Base-by-base conservation (phyloP, 306 rosid genomes). In the Chamaecrista fasciculata region DNA sequence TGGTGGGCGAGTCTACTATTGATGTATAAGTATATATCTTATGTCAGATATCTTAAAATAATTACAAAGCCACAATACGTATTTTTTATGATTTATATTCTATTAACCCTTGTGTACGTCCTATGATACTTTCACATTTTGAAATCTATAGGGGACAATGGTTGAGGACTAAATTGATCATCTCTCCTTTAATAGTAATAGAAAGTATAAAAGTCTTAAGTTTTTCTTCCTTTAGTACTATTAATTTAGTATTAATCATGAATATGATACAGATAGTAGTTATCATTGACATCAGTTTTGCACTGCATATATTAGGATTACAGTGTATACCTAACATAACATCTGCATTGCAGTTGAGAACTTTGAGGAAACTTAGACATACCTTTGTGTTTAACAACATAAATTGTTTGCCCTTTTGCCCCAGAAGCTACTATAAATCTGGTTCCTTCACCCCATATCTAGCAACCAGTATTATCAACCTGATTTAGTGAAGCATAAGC, bases 391-490 rank as follows among this genome's bases (percentile, higher is more conserved):
- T 55, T 46, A 42, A 47, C 39, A 21, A 69, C 3, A 51, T 49
- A 62, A 39, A 76, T 69, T 11, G 40, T 11, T 56, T 15, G 44
- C 49, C 33, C 63, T 73, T 53, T 34, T 69, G 56, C 42, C 11
- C 34, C 66, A 10, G 55, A 62, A 51, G 15, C 50, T 24, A 2
- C 11, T 2, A 3, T 8, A 2, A 78, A 67, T 8, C 40, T 31
- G n/a, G 47, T 33, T 29, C 74, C 82, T 59, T 59, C 33, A 40
- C 47, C 5, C 78, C 82, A 78, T 52, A 78, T 23, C 36, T 67
- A 75, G 42, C 82, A 79, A 15, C 79, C 79, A 2, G 64, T 79
- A 4, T 47, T 55, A 43, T 64, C 47, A 16, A 4, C 14, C 6
- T 15, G 24, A 47, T 73, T 25, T 12, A 4, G 2, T 2, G 62